A percentile compares a stretch with the other conserved stretches of the same genome.
Conservation (phyloP, 2,329 filamentous ascomycete genomes). For the Sordariomycetes sp. region DNA sequence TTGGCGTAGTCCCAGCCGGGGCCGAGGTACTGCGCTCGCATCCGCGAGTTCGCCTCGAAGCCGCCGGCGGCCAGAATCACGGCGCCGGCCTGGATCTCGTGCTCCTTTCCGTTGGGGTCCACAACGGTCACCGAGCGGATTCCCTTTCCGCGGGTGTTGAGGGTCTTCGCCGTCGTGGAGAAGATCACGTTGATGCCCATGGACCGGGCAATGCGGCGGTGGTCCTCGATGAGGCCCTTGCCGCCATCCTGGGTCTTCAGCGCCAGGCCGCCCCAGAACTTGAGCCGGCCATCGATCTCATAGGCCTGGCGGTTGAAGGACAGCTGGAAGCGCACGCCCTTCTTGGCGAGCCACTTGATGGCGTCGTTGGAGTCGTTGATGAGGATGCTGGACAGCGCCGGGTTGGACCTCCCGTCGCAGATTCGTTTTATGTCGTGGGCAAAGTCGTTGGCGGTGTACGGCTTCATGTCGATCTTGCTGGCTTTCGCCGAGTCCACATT, state of each 20-base stretch:
- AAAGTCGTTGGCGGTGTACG: conserved; percentile 47
- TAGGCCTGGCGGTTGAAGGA: conserved; percentile 58
- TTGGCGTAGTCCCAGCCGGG: conserved; percentile 51
- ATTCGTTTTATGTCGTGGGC: conserved; percentile 42
- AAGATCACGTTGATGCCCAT: conserved; percentile 33
- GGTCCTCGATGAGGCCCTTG: conserved; percentile 43
- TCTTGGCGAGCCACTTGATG: conserved; percentile 42
- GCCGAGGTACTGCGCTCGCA: conserved; percentile 43
- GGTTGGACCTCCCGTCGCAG: conserved; percentile 42
- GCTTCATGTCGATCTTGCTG: conserved; percentile 41
- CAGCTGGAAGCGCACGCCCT: conserved; percentile 47
- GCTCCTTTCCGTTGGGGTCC: conserved; percentile 16
- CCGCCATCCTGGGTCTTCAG: conserved; percentile 49
- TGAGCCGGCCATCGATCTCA: conserved; percentile 45
- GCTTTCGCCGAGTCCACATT: conserved; percentile 38
- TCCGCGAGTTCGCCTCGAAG: conserved; percentile 48
- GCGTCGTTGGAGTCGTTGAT: conserved; percentile 38
- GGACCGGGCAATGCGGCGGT: conserved; percentile 28
- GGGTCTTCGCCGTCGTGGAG: conserved; percentile 29
- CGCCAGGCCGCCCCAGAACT: conserved; percentile 58
- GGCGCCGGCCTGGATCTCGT: conserved; percentile 21
- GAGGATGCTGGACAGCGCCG: conserved; percentile 32
- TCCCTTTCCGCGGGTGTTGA: conserved; percentile 15
- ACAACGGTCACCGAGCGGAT: conserved; percentile 15
- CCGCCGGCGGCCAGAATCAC: conserved; percentile 50